phyloP scores from a whole-genome alignment of 2,329 filamentous ascomycete species.

The Talaromyces albobiverticillius region DNA sequence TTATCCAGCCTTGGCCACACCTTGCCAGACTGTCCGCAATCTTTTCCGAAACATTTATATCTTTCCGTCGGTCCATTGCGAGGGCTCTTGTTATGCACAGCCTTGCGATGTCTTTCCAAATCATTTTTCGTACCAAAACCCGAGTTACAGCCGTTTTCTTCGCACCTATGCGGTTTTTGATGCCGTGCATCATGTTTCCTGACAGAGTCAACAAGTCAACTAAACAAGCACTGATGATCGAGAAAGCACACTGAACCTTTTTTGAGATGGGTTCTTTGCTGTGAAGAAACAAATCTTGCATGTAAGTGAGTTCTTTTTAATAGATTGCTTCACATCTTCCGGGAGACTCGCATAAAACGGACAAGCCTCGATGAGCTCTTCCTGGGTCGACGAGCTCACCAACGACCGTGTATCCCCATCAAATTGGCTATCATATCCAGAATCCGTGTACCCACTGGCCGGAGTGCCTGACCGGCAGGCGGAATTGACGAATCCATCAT shows the following conservation, averaged over 20 bases:
- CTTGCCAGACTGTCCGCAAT: conserved; percentile 63
- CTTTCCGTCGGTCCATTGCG: conserved; percentile 48
- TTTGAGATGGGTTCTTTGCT: conserved; percentile 40
- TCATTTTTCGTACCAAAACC: conserved; percentile 82
- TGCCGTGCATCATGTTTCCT: conserved; percentile 77
- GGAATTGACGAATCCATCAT: not conserved
- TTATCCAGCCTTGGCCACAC: conserved; percentile 81
- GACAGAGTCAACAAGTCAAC: not conserved
- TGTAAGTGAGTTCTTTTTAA: not conserved
- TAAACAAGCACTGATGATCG: not conserved
- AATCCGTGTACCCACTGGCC: conserved; percentile 26
- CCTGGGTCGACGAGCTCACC: not conserved
- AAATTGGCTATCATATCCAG: conserved; percentile 34
- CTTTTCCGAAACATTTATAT: conserved; percentile 58
- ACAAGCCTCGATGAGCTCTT: not conserved
- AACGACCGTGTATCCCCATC: conserved; percentile 11
- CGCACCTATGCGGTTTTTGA: conserved; percentile 64
- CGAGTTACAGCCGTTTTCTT: conserved; percentile 55
- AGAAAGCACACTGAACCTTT: conserved; percentile 28
- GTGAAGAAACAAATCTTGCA: conserved; percentile 53
- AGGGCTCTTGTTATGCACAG: conserved; percentile 59
- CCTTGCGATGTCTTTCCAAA: conserved; percentile 72
- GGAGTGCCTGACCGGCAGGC: not conserved
- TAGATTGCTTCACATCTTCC: not conserved
- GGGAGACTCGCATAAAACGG: not conserved